Evolutionary conservation across 2,329 filamentous ascomycete species (phyloP).

Genomic region (Neofusicoccum cordaticola): DNA sequence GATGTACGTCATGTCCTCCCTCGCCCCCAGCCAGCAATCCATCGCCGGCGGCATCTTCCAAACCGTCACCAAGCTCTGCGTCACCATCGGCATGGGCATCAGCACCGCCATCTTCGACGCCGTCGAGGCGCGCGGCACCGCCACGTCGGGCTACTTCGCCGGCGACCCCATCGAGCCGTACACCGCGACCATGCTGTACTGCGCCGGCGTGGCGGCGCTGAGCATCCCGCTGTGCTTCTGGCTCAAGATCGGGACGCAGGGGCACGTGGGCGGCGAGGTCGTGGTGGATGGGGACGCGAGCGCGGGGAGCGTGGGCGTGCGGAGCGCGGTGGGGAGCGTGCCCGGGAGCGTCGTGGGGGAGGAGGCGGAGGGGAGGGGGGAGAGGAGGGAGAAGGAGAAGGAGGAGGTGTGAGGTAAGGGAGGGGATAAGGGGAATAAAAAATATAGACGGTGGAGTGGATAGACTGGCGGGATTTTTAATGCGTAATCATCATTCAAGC

Average conservation of each 20-base stretch:
- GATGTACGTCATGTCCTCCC: constrained; percentile 67
- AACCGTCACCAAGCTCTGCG: constrained; percentile 60
- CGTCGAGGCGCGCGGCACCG: constrained; percentile 30
- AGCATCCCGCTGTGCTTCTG: constrained; percentile 52
- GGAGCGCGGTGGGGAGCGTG: too few species aligned
- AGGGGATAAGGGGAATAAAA: too few species aligned
- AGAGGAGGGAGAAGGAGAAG: neutral
- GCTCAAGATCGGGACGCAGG: constrained; percentile 54
- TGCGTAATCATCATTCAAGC: too few species aligned
- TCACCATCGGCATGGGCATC: constrained; percentile 60
- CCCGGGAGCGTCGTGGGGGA: neutral
- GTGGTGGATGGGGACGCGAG: neutral
- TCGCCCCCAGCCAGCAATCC: constrained; percentile 62
- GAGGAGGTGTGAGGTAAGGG: neutral
- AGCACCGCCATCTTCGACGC: constrained; percentile 60
- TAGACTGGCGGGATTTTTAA: too few species aligned
- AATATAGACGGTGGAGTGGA: too few species aligned
- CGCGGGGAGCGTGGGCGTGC: neutral
- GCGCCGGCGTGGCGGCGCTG: constrained; percentile 43
- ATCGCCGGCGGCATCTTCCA: constrained; percentile 68
- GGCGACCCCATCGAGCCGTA: constrained; percentile 50
- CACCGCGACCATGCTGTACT: constrained; percentile 52
- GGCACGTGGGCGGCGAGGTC: constrained; percentile 22
- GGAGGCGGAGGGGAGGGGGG: neutral
- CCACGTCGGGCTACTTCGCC: constrained; percentile 39